A percentile compares a stretch with the other conserved stretches of the same genome.
These are phyloP conservation scores for Perilla frutescens DNA, from an alignment of 257 asterid genomes.

Conservation along the genomic window DNA sequence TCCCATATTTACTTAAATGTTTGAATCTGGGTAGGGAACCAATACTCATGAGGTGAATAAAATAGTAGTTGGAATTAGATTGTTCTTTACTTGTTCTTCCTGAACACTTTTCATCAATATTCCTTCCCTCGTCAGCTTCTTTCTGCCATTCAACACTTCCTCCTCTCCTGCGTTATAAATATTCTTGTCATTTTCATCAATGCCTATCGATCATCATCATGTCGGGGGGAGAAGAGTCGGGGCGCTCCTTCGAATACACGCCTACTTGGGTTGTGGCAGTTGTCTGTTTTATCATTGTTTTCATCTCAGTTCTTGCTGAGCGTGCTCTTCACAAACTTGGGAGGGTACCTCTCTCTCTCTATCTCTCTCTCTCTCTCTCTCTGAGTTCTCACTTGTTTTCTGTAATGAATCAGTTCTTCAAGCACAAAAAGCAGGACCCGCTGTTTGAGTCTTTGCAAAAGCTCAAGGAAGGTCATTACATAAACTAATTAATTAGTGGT, in stretches of 20 bases:
- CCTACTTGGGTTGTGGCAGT: slow-evolving; percentile 85
- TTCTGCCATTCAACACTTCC: slow-evolving; percentile 21
- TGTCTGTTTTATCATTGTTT: slow-evolving; percentile 75
- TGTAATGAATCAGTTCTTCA: slow-evolving; percentile 49
- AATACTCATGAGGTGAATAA: too few species aligned
- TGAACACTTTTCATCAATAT: slow-evolving; percentile 38
- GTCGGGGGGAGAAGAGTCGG: slow-evolving; percentile 49
- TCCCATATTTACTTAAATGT: too few species aligned
- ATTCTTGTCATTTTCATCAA: neutral
- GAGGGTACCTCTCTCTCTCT: slow-evolving; percentile 49
- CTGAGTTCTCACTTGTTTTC: neutral
- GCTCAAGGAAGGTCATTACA: slow-evolving; percentile 68
- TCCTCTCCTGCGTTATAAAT: slow-evolving; percentile 11
- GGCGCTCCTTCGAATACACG: slow-evolving; percentile 62
- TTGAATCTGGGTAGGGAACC: too few species aligned
- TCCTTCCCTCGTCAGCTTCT: slow-evolving; percentile 48
- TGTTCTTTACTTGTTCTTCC: slow-evolving; percentile 60
- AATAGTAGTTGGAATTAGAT: neutral
- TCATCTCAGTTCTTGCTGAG: slow-evolving; percentile 68
- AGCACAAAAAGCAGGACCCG: slow-evolving; percentile 54
- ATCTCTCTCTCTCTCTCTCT: neutral
- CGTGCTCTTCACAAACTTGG: slow-evolving; percentile 81
- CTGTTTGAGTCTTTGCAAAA: slow-evolving; percentile 71
- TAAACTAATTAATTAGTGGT: neutral
- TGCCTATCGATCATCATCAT: neutral